phyloP scores from a whole-genome alignment of 2,329 filamentous ascomycete species.

The Paecilomyces fulvus region DNA sequence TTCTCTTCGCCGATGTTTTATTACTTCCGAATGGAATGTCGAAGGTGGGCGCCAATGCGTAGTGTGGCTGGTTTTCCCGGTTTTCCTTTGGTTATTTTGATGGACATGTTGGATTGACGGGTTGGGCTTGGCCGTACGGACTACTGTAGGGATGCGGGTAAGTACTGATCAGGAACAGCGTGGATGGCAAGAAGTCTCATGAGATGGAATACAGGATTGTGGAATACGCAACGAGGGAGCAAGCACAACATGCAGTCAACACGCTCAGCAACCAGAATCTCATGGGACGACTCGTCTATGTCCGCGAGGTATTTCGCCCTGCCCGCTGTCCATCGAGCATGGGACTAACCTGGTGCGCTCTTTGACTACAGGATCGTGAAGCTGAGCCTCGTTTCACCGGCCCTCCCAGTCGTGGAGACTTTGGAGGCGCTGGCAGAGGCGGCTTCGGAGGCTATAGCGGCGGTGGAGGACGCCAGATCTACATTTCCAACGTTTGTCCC shows the following conservation, averaged over 20 bases:
- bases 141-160: slow-evolving; percentile 99
- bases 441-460: slow-evolving; percentile 45
- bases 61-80: slow-evolving; percentile 67
- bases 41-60: slow-evolving; percentile 97
- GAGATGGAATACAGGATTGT: slow-evolving; percentile 64
- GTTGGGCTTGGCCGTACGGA: slow-evolving; percentile 82
- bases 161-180: slow-evolving; percentile 41
- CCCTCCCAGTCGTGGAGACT: slow-evolving; percentile 58
- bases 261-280: slow-evolving; percentile 98
- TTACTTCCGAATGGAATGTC: slow-evolving; percentile 99
- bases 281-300: slow-evolving; percentile 97
- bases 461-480: slow-evolving; percentile 72
- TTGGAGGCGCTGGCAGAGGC: slow-evolving; percentile 45
- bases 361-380: slow-evolving; percentile 71
- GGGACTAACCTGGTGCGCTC: neutral
- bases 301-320: slow-evolving; percentile 66
- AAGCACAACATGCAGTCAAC: slow-evolving; percentile 95
- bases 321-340: neutral
- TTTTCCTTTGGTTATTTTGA: slow-evolving; percentile 53
- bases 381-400: slow-evolving; percentile 93
- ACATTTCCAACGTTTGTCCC: slow-evolving; percentile 91
- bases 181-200: neutral
- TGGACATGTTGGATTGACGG: slow-evolving; percentile 99
- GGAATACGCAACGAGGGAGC: slow-evolving; percentile 99
- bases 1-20: slow-evolving; percentile 98